phyloP scores from a whole-genome alignment of 805 yeast species.

The Teunomyces gatunensis region DNA sequence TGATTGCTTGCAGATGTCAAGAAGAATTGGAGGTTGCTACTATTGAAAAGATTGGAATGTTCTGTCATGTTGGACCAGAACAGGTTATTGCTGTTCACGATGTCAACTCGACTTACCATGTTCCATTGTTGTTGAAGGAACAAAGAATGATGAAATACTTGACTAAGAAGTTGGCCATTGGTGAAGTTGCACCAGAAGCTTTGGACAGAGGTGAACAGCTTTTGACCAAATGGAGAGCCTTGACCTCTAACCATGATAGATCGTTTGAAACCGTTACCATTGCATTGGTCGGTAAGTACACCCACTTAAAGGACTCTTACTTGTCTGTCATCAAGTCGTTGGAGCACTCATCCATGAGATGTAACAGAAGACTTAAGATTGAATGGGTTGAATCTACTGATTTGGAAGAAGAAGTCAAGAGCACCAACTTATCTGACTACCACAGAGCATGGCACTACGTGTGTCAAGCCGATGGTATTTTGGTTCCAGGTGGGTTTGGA shows the following conservation, averaged over 20 bases:
- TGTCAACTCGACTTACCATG: conserved; percentile 95
- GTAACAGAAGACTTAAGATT: conserved; percentile 79
- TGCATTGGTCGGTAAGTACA: conserved; percentile 97
- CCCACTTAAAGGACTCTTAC: conserved; percentile 91
- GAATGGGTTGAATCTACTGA: conserved; percentile 96
- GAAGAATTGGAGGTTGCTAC: conserved; percentile 77
- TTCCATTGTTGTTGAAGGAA: conserved; percentile 85
- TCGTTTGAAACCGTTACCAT: conserved; percentile 85
- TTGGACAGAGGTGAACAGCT: conserved; percentile 63
- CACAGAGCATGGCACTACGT: conserved; percentile 95
- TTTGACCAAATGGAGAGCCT: conserved; percentile 72
- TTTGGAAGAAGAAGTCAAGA: conserved; percentile 72
- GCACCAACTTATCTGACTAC: conserved; percentile 66
- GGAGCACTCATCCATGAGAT: conserved; percentile 92
- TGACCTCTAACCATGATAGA: conserved; percentile 78
- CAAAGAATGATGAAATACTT: conserved; percentile 80
- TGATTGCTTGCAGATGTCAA: conserved; percentile 97
- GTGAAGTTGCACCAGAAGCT: conserved; percentile 50
- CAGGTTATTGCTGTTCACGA: conserved; percentile 97
- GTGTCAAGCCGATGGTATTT: conserved; percentile 92
- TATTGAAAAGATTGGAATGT: conserved; percentile 96
- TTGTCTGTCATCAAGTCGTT: conserved; percentile 91
- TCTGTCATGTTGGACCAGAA: conserved; percentile 97
- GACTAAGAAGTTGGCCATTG: conserved; percentile 62
- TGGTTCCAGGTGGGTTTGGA: conserved; percentile 99